Evolutionary conservation across 768 basidiomycete genomes (phyloP).

Genomic region (Trametes maxima): DNA sequence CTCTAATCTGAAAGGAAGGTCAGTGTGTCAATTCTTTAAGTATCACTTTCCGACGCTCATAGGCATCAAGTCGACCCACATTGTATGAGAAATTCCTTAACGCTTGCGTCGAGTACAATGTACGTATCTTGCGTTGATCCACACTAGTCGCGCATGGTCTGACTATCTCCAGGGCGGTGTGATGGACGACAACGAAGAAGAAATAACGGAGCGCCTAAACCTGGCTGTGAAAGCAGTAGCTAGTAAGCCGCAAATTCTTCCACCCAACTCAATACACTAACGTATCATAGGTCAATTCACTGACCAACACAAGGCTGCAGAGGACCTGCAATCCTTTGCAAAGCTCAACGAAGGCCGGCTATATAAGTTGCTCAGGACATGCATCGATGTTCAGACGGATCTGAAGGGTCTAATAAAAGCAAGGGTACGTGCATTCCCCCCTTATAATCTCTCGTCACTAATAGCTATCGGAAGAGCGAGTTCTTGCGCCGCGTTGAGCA

Average conservation of each 20-base stretch:
- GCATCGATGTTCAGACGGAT: constrained; percentile 84
- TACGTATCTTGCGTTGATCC: constrained; percentile 41
- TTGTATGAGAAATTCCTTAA: constrained; percentile 70
- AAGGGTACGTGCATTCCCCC: constrained; percentile 47
- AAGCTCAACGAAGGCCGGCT: constrained; percentile 83
- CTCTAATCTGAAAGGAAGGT: constrained; percentile 67
- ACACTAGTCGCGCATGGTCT: neutral
- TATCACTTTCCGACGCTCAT: neutral
- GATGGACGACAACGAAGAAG: constrained; percentile 82
- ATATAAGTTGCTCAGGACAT: constrained; percentile 81
- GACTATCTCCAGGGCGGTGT: constrained; percentile 70
- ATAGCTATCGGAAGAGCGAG: constrained; percentile 56
- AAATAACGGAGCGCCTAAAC: constrained; percentile 56
- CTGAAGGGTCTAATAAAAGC: constrained; percentile 80
- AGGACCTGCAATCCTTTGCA: constrained; percentile 83
- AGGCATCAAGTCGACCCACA: constrained; percentile 54
- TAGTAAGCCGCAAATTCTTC: constrained; percentile 44
- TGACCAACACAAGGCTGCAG: constrained; percentile 72
- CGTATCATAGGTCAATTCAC: constrained; percentile 50
- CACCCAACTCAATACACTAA: constrained; percentile 34
- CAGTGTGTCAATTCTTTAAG: constrained; percentile 31
- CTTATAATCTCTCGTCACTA: neutral
- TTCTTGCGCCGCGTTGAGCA: constrained; percentile 78
- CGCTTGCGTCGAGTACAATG: constrained; percentile 81
- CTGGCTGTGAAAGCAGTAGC: constrained; percentile 58